These are phyloP conservation scores for Alternaria consortialis DNA, from an alignment of 2,329 filamentous ascomycete genomes.

Conservation along the genomic window DNA sequence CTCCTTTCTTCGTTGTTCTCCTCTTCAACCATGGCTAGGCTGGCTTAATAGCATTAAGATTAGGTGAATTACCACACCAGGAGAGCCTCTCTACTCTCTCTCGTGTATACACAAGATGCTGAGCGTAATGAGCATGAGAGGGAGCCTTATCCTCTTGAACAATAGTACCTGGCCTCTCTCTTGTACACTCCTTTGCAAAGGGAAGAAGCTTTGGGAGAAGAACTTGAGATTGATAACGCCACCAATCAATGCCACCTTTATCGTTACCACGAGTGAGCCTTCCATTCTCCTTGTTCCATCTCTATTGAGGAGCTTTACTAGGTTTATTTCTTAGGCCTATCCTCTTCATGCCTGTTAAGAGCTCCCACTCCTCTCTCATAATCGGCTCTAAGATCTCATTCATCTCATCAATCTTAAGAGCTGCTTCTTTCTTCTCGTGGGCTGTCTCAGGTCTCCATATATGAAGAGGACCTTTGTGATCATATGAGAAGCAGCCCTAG, in stretches of 20 bases:
- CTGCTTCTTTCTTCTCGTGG: constrained; percentile 6
- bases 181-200: constrained; percentile 18
- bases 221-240: constrained; percentile 12
- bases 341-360: constrained; percentile 11
- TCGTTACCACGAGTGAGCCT: constrained; percentile 14
- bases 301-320: constrained; percentile 11
- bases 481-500: not conserved
- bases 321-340: constrained; percentile 11
- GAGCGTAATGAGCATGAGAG: constrained; percentile 3
- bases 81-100: constrained; percentile 9
- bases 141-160: constrained; percentile 23
- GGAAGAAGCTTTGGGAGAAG: constrained; percentile 16
- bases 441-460: constrained; percentile 10
- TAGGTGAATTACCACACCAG: constrained; percentile 19
- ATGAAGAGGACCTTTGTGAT: constrained; percentile 7
- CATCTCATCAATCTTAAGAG: constrained; percentile 10
- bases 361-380: constrained; percentile 17
- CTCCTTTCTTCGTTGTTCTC: constrained; percentile 16
- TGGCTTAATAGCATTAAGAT: constrained; percentile 21
- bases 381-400: constrained; percentile 17
- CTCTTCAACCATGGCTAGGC: constrained; percentile 21
- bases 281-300: constrained; percentile 12
- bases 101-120: not conserved
- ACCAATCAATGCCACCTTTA: constrained; percentile 20
- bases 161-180: constrained; percentile 12